phyloP scores from a whole-genome alignment of 345 rosid genomes.

The Streptanthus diversifolius region DNA sequence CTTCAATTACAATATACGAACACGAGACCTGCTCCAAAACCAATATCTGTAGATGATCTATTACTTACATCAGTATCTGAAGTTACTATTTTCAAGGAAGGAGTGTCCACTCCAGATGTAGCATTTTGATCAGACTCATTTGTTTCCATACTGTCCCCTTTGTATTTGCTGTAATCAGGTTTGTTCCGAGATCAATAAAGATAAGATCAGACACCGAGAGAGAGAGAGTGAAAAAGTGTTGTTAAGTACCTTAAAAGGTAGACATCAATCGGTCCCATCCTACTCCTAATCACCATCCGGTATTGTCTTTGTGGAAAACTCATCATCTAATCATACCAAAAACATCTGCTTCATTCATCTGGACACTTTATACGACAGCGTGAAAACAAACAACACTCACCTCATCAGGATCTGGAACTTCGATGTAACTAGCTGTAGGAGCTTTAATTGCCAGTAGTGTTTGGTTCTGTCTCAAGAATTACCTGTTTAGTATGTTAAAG shows the following conservation, averaged over 20 bases:
- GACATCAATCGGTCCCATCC: constrained; percentile 61
- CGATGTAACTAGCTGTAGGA: constrained; percentile 65
- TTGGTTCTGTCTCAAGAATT: constrained; percentile 44
- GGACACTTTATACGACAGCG: neutral
- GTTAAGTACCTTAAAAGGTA: constrained; percentile 53
- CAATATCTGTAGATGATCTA: neutral
- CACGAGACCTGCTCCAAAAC: neutral
- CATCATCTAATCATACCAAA: constrained; percentile 42
- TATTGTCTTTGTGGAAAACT: constrained; percentile 51
- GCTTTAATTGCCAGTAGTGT: constrained; percentile 64
- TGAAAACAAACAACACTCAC: constrained; percentile 22
- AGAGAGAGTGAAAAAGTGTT: neutral
- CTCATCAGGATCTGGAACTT: constrained; percentile 79
- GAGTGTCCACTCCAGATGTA: constrained; percentile 28
- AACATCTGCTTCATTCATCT: neutral
- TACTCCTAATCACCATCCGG: constrained; percentile 64
- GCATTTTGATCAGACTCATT: constrained; percentile 24
- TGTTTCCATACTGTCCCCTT: constrained; percentile 37
- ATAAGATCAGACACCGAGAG: neutral
- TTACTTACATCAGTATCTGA: constrained; percentile 52
- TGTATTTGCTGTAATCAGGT: constrained; percentile 49
- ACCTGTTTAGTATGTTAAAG: constrained; percentile 4
- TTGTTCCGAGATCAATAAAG: neutral
- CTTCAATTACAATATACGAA: neutral
- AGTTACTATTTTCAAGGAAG: constrained; percentile 57